Evolutionary conservation across 2,329 filamentous ascomycete genomes (phyloP).

Genomic region (Alternaria sp.): DNA sequence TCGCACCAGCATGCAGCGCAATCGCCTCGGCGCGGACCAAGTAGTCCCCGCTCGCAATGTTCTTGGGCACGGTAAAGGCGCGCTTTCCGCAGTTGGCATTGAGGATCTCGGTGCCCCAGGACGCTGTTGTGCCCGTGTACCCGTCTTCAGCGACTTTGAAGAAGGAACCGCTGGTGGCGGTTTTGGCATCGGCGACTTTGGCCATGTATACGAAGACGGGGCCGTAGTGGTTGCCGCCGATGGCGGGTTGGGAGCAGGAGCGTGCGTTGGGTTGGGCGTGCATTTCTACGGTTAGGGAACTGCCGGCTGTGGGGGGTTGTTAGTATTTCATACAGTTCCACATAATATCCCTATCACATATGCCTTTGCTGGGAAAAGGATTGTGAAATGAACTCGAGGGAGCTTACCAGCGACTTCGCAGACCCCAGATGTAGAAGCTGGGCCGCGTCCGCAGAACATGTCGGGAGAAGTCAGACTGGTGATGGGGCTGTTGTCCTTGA

Average conservation of each 20-base stretch:
- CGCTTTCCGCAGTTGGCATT: conserved; percentile 49
- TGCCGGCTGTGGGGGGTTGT: conserved; percentile 32
- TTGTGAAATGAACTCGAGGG: too few relatives aligned
- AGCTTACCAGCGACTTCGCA: conserved; percentile 45
- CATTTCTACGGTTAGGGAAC: conserved; percentile 46
- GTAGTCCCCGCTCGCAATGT: conserved; percentile 41
- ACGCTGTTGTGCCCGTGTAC: conserved; percentile 43
- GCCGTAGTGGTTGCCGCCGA: conserved; percentile 48
- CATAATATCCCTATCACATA: too few relatives aligned
- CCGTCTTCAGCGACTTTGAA: conserved; percentile 49
- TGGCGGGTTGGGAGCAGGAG: conserved; percentile 40
- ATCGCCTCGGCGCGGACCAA: conserved; percentile 44
- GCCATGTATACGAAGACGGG: conserved; percentile 49
- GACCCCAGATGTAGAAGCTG: conserved; percentile 29
- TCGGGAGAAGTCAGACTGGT: conserved; percentile 35
- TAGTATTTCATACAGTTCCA: conserved; percentile 3
- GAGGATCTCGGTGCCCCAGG: conserved; percentile 48
- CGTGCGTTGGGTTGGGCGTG: conserved; percentile 45
- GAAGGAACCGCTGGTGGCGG: conserved; percentile 38
- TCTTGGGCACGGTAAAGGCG: conserved; percentile 45
- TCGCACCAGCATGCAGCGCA: conserved; percentile 43
- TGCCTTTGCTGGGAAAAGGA: too few relatives aligned
- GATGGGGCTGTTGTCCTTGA: conserved; percentile 47
- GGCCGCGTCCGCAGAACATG: conserved; percentile 47
- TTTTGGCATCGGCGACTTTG: conserved; percentile 45